These are phyloP conservation scores for Pyronema omphalodes DNA, from an alignment of 495 filamentous ascomycete species.

Conservation along the genomic window DNA sequence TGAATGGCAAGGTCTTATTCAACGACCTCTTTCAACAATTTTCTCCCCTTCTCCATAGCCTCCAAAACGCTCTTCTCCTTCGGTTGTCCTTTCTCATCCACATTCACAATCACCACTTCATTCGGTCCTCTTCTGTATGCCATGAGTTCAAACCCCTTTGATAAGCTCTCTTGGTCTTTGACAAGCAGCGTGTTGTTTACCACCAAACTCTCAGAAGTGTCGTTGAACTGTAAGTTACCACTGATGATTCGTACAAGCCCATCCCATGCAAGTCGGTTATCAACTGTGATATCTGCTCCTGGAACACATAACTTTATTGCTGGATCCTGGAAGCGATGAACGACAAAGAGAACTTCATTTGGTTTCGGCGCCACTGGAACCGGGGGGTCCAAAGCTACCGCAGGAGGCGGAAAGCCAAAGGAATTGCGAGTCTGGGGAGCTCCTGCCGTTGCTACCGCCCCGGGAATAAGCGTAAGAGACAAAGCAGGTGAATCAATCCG, in stretches of 20 bases:
- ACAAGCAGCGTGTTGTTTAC: not conserved
- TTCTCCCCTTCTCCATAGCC: not conserved
- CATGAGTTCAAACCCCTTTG: not conserved
- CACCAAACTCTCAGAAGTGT: not conserved
- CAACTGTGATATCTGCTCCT: not conserved
- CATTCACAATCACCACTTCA: not conserved
- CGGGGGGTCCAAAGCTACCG: too few species aligned
- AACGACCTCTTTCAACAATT: not conserved
- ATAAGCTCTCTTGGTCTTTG: constrained; percentile 1
- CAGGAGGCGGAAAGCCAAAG: too few species aligned
- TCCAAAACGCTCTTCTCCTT: not conserved
- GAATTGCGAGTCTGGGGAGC: not conserved
- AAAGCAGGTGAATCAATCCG: not conserved
- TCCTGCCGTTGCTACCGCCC: not conserved
- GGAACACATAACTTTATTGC: not conserved
- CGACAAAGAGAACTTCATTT: not conserved
- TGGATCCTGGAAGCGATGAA: not conserved
- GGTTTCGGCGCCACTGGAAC: not conserved
- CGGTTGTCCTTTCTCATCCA: not conserved
- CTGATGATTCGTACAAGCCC: not conserved
- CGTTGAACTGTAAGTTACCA: not conserved
- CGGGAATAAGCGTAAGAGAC: not conserved
- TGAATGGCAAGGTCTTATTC: too few species aligned
- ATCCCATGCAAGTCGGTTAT: not conserved
- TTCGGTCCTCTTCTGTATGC: not conserved